These are phyloP conservation scores for Spergularia marina DNA, from an alignment of 148 eudicot species.

Conservation along the genomic window DNA sequence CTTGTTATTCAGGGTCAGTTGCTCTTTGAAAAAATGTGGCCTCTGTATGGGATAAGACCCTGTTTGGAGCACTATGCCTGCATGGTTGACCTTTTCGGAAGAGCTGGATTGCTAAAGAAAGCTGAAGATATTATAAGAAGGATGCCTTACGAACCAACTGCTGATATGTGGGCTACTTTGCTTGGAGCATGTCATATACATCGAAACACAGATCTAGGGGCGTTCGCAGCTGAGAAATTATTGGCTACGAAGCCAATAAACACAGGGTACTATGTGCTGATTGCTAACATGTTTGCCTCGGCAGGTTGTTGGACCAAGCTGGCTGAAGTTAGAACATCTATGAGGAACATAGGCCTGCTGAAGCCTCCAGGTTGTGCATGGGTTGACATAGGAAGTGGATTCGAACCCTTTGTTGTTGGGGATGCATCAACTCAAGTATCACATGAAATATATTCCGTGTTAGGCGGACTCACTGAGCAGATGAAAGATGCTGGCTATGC, in stretches of 20 bases:
- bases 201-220: slow-evolving; percentile 52
- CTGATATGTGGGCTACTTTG: slow-evolving; percentile 82
- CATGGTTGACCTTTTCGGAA: slow-evolving; percentile 79
- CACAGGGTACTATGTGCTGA: slow-evolving; percentile 70
- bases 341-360: slow-evolving; percentile 65
- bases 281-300: slow-evolving; percentile 80
- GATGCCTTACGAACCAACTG: slow-evolving; percentile 66
- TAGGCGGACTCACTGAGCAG: slow-evolving; percentile 52
- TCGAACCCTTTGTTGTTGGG: slow-evolving; percentile 53
- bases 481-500: slow-evolving; percentile 62
- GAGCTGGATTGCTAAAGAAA: slow-evolving; percentile 65
- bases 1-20: slow-evolving; percentile 62
- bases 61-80: slow-evolving; percentile 72
- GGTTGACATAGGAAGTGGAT: slow-evolving; percentile 63
- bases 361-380: slow-evolving; percentile 82
- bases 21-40: slow-evolving; percentile 52
- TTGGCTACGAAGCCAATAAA: slow-evolving; percentile 57
- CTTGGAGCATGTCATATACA: slow-evolving; percentile 67
- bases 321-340: slow-evolving; percentile 53
- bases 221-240: slow-evolving; percentile 69
- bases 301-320: slow-evolving; percentile 65
- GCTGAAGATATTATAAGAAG: slow-evolving; percentile 47
- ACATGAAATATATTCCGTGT: slow-evolving; percentile 48
- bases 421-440: slow-evolving; percentile 49
- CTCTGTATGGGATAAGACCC: slow-evolving; percentile 53